A percentile compares a stretch with the other conserved stretches of the same genome.
Evolutionary conservation across 257 asterid species (phyloP).

Genomic region (Ophiorrhiza pumila): DNA sequence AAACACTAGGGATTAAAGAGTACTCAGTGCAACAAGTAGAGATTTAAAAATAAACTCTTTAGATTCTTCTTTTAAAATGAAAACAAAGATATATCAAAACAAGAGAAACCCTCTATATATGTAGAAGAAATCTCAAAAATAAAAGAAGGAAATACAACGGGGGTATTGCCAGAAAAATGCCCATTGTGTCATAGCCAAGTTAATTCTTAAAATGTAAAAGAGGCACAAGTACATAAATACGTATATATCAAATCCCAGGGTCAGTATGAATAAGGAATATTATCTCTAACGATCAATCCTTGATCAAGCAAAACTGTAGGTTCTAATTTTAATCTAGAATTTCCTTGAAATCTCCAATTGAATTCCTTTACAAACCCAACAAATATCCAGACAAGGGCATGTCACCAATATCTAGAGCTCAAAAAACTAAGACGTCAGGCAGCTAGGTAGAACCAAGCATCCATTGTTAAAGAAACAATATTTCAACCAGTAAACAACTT

Average conservation of each 20-base stretch:
- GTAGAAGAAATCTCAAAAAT: neutral
- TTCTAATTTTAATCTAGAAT: neutral
- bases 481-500: constrained; percentile 1
- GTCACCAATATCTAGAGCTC: constrained; percentile 2
- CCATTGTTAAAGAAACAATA: neutral
- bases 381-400: neutral
- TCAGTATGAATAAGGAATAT: no score
- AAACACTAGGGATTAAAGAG: neutral
- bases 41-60: neutral
- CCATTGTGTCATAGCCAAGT: neutral
- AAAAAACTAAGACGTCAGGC: neutral
- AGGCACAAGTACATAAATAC: no score
- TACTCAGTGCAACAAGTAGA: neutral
- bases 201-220: no score
- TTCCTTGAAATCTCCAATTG: neutral
- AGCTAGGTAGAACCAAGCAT: neutral
- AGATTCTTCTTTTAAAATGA: neutral
- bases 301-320: neutral
- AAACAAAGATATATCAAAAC: neutral
- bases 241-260: no score
- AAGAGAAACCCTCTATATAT: neutral
- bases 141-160: neutral
- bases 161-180: neutral
- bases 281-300: no score
- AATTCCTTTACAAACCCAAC: neutral